Percentiles rank a stretch among this genome's conserved stretches.
These are phyloP conservation scores for Fusarium pseudocircinatum DNA, from an alignment of 2,329 filamentous ascomycete genomes.

Conservation along the genomic window DNA sequence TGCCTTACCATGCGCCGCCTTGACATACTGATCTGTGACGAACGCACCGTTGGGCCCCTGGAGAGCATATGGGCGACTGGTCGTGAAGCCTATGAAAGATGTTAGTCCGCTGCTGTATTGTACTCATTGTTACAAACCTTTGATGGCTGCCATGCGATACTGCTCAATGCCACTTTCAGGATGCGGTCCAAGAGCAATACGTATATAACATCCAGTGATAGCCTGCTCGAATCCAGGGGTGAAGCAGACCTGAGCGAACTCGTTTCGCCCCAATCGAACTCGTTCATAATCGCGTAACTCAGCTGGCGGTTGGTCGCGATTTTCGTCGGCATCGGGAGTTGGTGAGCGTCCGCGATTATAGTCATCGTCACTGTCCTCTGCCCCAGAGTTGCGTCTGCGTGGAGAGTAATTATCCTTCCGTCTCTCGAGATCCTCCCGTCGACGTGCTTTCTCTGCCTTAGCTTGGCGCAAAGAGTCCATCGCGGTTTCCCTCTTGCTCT, in stretches of 20 bases:
- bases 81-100: constrained; percentile 71
- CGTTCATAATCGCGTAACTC: constrained; percentile 85
- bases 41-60: constrained; percentile 80
- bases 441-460: constrained; percentile 67
- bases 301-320: constrained; percentile 75
- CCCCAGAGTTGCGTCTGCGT: constrained; percentile 50
- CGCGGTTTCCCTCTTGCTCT: constrained; percentile 59
- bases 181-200: constrained; percentile 84
- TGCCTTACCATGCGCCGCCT: constrained; percentile 83
- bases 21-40: constrained; percentile 85
- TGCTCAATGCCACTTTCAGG: constrained; percentile 75
- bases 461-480: constrained; percentile 76
- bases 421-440: constrained; percentile 65
- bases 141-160: constrained; percentile 90
- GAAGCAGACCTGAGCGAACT: constrained; percentile 92
- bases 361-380: constrained; percentile 80
- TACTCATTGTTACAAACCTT: constrained; percentile 63
- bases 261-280: constrained; percentile 82
- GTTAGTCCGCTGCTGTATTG: constrained; percentile 32
- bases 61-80: constrained; percentile 85
- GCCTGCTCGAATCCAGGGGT: constrained; percentile 87
- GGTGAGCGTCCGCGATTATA: constrained; percentile 70
- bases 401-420: constrained; percentile 63
- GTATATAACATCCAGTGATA: constrained; percentile 84
- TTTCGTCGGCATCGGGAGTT: constrained; percentile 70